Conservation (phyloP, 2,329 filamentous ascomycete genomes). For the Fusarium cicatricum region DNA sequence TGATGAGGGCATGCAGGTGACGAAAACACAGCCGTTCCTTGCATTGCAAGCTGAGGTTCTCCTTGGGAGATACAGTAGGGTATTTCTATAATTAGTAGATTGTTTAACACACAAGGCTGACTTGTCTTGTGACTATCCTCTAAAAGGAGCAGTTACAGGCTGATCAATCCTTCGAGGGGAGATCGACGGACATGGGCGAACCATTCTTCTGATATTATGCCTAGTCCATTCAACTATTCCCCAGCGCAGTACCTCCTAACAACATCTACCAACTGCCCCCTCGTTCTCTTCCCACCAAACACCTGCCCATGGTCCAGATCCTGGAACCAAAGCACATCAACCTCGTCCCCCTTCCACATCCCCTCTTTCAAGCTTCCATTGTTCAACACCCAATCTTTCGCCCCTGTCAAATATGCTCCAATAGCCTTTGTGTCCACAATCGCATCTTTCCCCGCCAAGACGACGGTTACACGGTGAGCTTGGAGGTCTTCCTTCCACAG, state of each 20-base stretch:
- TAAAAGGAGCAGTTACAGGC: too few relatives aligned
- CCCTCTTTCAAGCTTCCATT: conserved; percentile 24
- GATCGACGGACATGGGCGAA: too few relatives aligned
- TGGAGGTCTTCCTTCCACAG: conserved; percentile 66
- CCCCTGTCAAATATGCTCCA: conserved; percentile 57
- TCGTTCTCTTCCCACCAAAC: conserved; percentile 51
- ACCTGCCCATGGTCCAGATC: conserved; percentile 65
- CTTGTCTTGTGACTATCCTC: too few relatives aligned
- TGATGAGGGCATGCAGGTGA: too few relatives aligned
- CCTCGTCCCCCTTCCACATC: conserved; percentile 48
- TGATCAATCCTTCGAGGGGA: too few relatives aligned
- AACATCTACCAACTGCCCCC: conserved; percentile 44
- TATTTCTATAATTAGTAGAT: too few relatives aligned
- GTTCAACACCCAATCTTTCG: conserved; percentile 38
- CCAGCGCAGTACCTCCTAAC: conserved; percentile 29
- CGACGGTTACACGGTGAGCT: conserved; percentile 54
- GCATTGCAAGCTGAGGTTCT: too few relatives aligned
- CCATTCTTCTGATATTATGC: too few relatives aligned
- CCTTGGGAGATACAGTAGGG: too few relatives aligned
- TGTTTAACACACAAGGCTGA: too few relatives aligned
- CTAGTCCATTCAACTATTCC: too few relatives aligned
- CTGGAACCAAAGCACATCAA: conserved; percentile 63
- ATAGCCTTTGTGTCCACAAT: conserved; percentile 64
- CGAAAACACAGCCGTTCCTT: too few relatives aligned
- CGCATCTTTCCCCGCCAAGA: conserved; percentile 59